Evolutionary conservation across 768 basidiomycete species (phyloP), one percentile per base, ranked within the genome.

Genomic region (Lactarius akahatsu): DNA sequence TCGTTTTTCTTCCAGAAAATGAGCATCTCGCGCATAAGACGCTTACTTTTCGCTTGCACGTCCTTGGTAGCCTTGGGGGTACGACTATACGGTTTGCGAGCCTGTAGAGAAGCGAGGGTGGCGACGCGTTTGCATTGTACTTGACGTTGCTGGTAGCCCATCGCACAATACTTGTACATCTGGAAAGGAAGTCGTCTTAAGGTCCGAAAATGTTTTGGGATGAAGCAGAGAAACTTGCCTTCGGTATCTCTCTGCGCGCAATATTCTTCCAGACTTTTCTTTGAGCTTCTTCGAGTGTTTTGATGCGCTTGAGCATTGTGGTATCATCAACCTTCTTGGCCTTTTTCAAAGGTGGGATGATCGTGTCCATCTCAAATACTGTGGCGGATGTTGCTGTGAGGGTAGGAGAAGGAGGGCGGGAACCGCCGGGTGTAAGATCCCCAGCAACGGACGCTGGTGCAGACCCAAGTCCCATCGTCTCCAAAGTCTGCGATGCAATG

Each of bases 1-100:
- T 98, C 96, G 70, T 97, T 98, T 78, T 94, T 94, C 79, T 92
- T 96, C 94, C 94, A 97, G 78, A 96, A 95, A 23, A 94, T 86
- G 67, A 96, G 86, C 91, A 98, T 94, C 80, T 98, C 95, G 34
- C 94, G 87, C 91, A 94, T 93, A 45, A 96, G 80, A 47, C 92
- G 85, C 75, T 92, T 94, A 28, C 88, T 89, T 74, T 94, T 93
- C 23, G 86, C 86, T 74, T 94, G 92, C 2, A 86, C 80, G 68
- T 95, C 94, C 76, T 95, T 96, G 66, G 81, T 83, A 5, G 86
- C 83, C 75, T 92, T 94, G 15, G 88, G 83, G 1, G 90, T 88
- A 72, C 86, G 86, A 10, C 82, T 83, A 70, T 87, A 88, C 0
- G 91, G 91, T 69, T 84, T 85, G 28, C 90, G 87, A 7, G 90